A percentile compares a stretch with the other conserved stretches of the same genome.
These are phyloP conservation scores for Westerdykella sp. DNA, from an alignment of 2,329 filamentous ascomycete genomes.

Conservation along the genomic window DNA sequence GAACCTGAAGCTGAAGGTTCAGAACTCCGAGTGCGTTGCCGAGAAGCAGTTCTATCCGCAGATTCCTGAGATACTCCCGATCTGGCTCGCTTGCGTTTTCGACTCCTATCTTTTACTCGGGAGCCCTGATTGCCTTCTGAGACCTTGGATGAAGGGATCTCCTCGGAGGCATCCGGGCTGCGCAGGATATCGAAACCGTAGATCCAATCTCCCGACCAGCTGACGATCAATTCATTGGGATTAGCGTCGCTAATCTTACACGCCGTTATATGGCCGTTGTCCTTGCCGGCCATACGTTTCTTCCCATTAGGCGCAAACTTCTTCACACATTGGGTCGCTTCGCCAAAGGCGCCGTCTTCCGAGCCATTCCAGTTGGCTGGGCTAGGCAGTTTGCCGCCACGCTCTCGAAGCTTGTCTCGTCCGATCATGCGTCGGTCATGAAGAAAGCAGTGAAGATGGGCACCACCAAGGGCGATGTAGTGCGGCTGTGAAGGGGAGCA, in stretches of 20 bases:
- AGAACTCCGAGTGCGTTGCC: constrained; percentile 44
- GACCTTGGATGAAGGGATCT: constrained; percentile 15
- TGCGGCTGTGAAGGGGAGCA: constrained; percentile 62
- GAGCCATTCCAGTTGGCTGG: constrained; percentile 36
- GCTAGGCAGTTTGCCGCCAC: constrained; percentile 43
- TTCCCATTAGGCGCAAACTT: constrained; percentile 60
- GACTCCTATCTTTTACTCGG: constrained; percentile 27
- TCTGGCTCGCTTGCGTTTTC: constrained; percentile 54
- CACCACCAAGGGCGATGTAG: constrained; percentile 64
- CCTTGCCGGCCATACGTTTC: constrained; percentile 46
- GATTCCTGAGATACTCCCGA: constrained; percentile 32
- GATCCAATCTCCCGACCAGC: constrained; percentile 62
- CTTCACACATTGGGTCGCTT: constrained; percentile 59
- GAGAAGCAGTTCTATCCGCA: constrained; percentile 41
- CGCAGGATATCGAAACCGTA: constrained; percentile 60
- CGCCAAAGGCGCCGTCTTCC: constrained; percentile 51
- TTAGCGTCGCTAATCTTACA: constrained; percentile 65
- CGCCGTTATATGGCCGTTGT: constrained; percentile 61
- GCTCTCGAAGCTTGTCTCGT: constrained; percentile 51
- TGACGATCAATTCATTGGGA: constrained; percentile 61
- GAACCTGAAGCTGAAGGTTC: constrained; percentile 25
- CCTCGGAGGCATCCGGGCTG: constrained; percentile 50
- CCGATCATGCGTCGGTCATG: constrained; percentile 64
- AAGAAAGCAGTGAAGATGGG: constrained; percentile 62
- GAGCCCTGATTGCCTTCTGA: constrained; percentile 10